Conservation (phyloP, 2,329 filamentous ascomycete genomes). For the Scytalidium sp. region DNA sequence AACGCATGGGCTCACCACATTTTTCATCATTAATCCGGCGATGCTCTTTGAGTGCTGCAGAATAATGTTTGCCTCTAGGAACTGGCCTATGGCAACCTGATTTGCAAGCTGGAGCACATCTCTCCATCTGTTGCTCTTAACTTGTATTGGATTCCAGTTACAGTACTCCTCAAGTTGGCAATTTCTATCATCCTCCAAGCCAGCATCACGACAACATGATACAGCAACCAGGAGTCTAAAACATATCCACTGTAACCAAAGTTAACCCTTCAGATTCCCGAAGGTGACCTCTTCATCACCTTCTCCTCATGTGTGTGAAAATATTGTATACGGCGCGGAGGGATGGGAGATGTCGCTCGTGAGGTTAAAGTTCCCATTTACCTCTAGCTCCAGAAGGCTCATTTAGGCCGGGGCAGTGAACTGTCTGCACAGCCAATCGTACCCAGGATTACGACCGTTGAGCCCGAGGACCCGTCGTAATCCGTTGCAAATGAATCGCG, state of each 20-base stretch:
- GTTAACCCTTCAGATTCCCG: neutral
- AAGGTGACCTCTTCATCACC: slow-evolving; percentile 4
- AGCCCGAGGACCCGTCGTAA: too few species aligned
- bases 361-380: slow-evolving; percentile 7
- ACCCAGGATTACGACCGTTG: too few species aligned
- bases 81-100: slow-evolving; percentile 12
- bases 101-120: slow-evolving; percentile 9
- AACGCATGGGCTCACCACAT: slow-evolving; percentile 10
- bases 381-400: slow-evolving; percentile 6
- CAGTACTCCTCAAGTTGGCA: slow-evolving; percentile 14
- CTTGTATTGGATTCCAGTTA: slow-evolving; percentile 12
- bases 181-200: slow-evolving; percentile 13
- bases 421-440: slow-evolving; percentile 5
- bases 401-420: slow-evolving; percentile 5
- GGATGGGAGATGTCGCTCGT: too few species aligned
- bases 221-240: too few species aligned
- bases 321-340: slow-evolving; percentile 2
- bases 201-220: too few species aligned
- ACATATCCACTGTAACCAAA: too few species aligned
- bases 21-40: slow-evolving; percentile 12
- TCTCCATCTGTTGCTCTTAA: slow-evolving; percentile 14
- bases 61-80: neutral
- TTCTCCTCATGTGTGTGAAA: slow-evolving; percentile 3
- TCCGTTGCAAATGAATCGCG: too few species aligned
- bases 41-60: slow-evolving; percentile 10